phyloP scores from a whole-genome alignment of 2,329 filamentous ascomycete genomes.

The Talaromyces sp. region DNA sequence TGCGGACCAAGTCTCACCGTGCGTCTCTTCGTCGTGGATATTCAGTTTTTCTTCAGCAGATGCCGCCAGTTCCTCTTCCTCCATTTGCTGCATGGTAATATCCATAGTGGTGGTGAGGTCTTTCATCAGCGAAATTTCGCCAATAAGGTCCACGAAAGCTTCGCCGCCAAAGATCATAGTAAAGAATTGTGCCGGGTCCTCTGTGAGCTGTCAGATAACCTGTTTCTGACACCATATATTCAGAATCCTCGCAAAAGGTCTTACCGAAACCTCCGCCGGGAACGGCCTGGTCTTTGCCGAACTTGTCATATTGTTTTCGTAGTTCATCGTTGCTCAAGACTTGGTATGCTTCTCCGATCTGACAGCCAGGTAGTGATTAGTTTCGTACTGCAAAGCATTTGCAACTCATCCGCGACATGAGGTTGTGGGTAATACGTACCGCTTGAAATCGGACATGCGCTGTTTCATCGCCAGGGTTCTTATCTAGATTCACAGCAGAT shows the following conservation, averaged over 20 bases:
- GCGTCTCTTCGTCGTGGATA: conserved; percentile 45
- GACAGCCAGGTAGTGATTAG: conserved; percentile 5
- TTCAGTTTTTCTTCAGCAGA: conserved; percentile 49
- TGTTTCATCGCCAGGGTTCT: conserved; percentile 93
- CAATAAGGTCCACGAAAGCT: conserved; percentile 93
- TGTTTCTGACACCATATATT: background rate
- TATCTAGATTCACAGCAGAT: conserved; percentile 58
- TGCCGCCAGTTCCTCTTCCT: conserved; percentile 62
- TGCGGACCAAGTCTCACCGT: conserved; percentile 24
- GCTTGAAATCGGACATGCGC: conserved; percentile 93
- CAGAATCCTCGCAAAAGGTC: conserved; percentile 22
- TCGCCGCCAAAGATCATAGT: conserved; percentile 97
- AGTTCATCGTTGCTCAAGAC: conserved; percentile 83
- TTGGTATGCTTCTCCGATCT: conserved; percentile 69
- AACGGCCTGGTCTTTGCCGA: conserved; percentile 90
- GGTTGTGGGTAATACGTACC: conserved; percentile 48
- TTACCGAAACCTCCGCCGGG: conserved; percentile 83
- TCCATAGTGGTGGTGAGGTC: conserved; percentile 98
- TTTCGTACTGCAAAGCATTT: background rate
- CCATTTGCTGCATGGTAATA: conserved; percentile 80
- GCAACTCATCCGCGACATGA: too few species aligned
- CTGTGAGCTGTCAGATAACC: conserved; percentile 34
- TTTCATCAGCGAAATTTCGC: conserved; percentile 98
- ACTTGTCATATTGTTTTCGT: conserved; percentile 91
- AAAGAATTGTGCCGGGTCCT: conserved; percentile 96